Conservation (phyloP, 495 filamentous ascomycete genomes). For the Aspergillus olivimuriae region DNA sequence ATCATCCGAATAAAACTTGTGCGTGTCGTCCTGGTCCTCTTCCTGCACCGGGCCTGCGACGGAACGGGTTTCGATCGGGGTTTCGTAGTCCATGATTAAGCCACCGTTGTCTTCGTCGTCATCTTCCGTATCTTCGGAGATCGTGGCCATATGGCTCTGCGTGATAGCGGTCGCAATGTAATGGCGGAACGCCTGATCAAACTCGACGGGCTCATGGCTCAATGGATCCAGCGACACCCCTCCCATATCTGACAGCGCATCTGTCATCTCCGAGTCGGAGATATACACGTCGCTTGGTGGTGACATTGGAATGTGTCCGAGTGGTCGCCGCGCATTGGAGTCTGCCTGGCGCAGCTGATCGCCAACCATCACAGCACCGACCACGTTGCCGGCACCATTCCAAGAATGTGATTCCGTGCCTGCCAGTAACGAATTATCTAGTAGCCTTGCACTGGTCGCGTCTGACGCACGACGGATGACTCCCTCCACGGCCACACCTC, state of each 20-base stretch:
- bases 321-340: too few species aligned
- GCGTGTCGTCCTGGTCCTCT: constrained; percentile 28
- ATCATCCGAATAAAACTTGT: constrained; percentile 33
- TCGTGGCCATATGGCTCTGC: constrained; percentile 15
- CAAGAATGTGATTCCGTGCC: too few species aligned
- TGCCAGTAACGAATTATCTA: too few species aligned
- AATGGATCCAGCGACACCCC: constrained; percentile 18
- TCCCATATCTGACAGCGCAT: constrained; percentile 16
- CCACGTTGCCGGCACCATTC: too few species aligned
- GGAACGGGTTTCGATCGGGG: constrained; percentile 9
- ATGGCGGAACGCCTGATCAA: constrained; percentile 17
- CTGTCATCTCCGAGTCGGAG: constrained; percentile 21
- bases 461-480: too few species aligned
- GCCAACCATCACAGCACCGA: too few species aligned
- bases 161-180: constrained; percentile 12
- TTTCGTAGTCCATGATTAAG: constrained; percentile 26
- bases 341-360: too few species aligned
- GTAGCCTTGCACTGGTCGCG: too few species aligned
- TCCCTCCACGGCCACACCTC: neutral
- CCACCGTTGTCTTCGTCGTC: constrained; percentile 17
- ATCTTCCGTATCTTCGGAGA: constrained; percentile 19
- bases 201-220: constrained; percentile 9
- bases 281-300: constrained; percentile 13
- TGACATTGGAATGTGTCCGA: constrained; percentile 1
- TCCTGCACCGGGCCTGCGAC: constrained; percentile 14